Evolutionary conservation across 768 basidiomycete genomes (phyloP), one percentile per base, ranked within the genome.

Genomic region (Tricholoma bakamatsutake): DNA sequence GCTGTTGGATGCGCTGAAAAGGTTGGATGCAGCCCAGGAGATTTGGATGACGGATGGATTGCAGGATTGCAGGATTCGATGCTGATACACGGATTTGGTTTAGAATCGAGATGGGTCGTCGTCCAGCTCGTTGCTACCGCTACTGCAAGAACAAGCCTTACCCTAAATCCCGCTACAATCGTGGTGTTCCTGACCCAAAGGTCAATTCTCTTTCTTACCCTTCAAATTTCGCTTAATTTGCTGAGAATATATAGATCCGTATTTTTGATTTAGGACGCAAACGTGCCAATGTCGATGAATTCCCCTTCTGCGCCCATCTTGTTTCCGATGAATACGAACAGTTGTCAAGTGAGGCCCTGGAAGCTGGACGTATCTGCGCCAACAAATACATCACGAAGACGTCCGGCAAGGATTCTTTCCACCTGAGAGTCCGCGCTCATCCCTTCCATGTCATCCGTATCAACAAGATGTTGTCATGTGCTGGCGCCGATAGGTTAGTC

Each of bases 381-480:
- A 98, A 98, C 90, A 98, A 98, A 76, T 98, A 98, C 73, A 88
- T 98, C 61, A 96, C 93, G 67, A 98, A 99, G 85, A 93, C 90
- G 3, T 85, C 89, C 30, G 96, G 97, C 67, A 98, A 98, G 79
- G 96, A 99, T 66, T 91, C 95, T 4, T 98, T 99, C 94, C 96
- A 99, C 72, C 72, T 98, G 73, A 85, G 96, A 63, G 93, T 99
- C 64, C 90, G 94, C 58, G 92, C 91, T 56, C 96, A 99, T 78
- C 97, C 96, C 42, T 97, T 88, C 92, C 97, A 99, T 72, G 93
- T 98, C 66, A 75, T 99, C 76, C 90, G 97, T 61, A 97, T 97
- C 86, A 97, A 98, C 90, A 98, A 99, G 87, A 98, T 97, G 92
- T 90, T 98, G 81, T 90, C 88, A 57, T 98, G 97, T 71, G 97